Percentiles rank a stretch among this genome's conserved stretches.
phyloP scores from a whole-genome alignment of 1,284 basidiomycete species.

The Puccinia hordei region DNA sequence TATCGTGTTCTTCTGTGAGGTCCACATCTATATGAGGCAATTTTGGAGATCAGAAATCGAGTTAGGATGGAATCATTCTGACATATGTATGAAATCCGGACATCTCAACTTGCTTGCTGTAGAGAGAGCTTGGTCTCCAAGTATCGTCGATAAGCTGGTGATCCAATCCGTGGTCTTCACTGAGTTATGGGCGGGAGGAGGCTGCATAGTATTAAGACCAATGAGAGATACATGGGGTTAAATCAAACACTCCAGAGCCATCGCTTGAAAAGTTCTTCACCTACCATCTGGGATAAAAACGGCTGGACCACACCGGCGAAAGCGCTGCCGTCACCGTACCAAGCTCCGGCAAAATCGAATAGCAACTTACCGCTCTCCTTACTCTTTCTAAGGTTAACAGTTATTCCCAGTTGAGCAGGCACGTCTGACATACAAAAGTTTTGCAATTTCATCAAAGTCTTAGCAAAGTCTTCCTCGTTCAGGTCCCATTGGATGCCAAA shows the following conservation, averaged over 20 bases:
- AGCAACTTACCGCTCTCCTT: not conserved
- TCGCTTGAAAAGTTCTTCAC: not conserved
- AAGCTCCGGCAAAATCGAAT: constrained; percentile 11
- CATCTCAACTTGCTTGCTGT: not conserved
- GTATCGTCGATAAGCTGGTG: not conserved
- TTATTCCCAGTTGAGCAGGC: constrained; percentile 26
- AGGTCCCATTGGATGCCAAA: constrained; percentile 28
- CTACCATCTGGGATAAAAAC: constrained; percentile 27
- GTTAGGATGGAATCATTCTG: not conserved
- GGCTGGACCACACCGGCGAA: constrained; percentile 22
- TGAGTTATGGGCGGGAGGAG: not conserved
- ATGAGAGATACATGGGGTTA: not conserved
- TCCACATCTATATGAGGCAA: not conserved
- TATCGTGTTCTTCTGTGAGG: constrained; percentile 47
- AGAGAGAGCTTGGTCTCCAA: constrained; percentile 13
- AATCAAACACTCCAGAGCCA: not conserved
- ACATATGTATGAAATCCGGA: too few relatives aligned
- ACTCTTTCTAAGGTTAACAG: constrained; percentile 6
- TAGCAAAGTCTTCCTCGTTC: not conserved
- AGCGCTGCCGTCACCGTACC: constrained; percentile 3
- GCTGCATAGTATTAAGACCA: not conserved
- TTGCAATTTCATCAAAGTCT: constrained; percentile 20
- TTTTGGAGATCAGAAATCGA: not conserved
- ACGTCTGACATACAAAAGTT: constrained; percentile 6
- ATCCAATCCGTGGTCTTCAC: constrained; percentile 30